Base-by-base conservation (phyloP, 345 rosid genomes). In the Boechera retrofracta region DNA sequence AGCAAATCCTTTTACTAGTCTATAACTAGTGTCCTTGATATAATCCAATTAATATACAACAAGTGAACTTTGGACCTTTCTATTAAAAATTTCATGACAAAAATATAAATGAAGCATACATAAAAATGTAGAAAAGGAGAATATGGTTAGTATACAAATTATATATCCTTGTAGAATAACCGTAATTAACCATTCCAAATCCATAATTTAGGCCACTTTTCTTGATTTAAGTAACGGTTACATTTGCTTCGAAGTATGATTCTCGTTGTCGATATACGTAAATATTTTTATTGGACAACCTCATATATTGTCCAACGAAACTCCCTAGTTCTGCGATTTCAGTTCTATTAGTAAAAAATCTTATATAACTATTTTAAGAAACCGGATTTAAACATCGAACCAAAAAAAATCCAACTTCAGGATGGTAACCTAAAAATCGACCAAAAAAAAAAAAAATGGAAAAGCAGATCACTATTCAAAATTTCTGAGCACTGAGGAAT, bases 231-330 rank as follows among this genome's bases (percentile, higher is more conserved):
- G 59, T 45, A 36, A 57, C 71, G 45, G 66, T 71, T 77, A 71
- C 54, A 63, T 63, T 71, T 54, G 53, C 67, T 64, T 47, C 26
- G 6, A 77, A 77, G 72, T 77, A 49, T 71, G 66, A 41, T 64
- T 63, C 67, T 70, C 67, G 60, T 55, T 64, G 36, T 55, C 59
- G 31, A 10, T 44, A 44, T 15, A 28, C 64, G 33, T 33, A 29
- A 68, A 29, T 67, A 24, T 16, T 12, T 68, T 52, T 9, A 24
- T 36, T 74, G 48, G 38, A 32, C 2, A 56, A 44, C 36, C 21
- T 8, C 39, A 44, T 64, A 18, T 6, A 16, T 11, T 10, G 31
- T 42, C 7, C 63, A 13, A n/a, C 10, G 11, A 39, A 54, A 4
- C 16, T 69, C 42, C 53, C 62, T 35, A 36, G 28, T 71, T 60